phyloP scores from a whole-genome alignment of 768 basidiomycete species.

The Hygrocybe coccinea region DNA sequence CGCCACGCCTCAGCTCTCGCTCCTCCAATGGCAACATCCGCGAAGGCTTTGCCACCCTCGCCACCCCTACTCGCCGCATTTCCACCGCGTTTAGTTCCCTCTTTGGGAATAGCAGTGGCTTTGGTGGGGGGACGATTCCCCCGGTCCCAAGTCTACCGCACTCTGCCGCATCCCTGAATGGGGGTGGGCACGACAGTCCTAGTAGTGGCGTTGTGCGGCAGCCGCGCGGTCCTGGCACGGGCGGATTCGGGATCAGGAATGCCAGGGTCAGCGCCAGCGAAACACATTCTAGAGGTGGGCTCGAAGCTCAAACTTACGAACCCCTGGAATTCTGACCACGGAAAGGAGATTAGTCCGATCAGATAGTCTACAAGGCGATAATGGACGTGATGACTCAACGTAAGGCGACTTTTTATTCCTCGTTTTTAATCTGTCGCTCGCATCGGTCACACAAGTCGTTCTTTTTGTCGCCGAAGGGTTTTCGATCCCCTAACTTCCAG shows the following conservation, averaged over 20 bases:
- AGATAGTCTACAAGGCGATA: slow-evolving; percentile 21
- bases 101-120: slow-evolving; percentile 51
- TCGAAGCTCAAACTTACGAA: slow-evolving; percentile 83
- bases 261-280: slow-evolving; percentile 48
- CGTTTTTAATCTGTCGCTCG: not conserved
- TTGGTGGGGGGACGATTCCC: slow-evolving; percentile 48
- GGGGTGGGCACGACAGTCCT: slow-evolving; percentile 37
- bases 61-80: slow-evolving; percentile 73
- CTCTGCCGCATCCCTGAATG: slow-evolving; percentile 43
- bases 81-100: slow-evolving; percentile 68
- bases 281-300: slow-evolving; percentile 55
- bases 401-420: too few species aligned
- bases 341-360: slow-evolving; percentile 19
- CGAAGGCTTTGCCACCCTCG: slow-evolving; percentile 81
- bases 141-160: slow-evolving; percentile 75
- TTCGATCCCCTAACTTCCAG: too few species aligned
- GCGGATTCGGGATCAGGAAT: slow-evolving; percentile 63
- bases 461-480: too few species aligned
- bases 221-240: slow-evolving; percentile 75
- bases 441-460: too few species aligned
- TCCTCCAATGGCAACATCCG: slow-evolving; percentile 88
- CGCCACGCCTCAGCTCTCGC: slow-evolving; percentile 72
- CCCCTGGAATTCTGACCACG: slow-evolving; percentile 72
- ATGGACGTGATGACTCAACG: not conserved
- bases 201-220: slow-evolving; percentile 67